Evolutionary conservation across 2,329 filamentous ascomycete genomes (phyloP), one percentile per base, ranked within the genome.

Genomic region (Trichothecium roseum): DNA sequence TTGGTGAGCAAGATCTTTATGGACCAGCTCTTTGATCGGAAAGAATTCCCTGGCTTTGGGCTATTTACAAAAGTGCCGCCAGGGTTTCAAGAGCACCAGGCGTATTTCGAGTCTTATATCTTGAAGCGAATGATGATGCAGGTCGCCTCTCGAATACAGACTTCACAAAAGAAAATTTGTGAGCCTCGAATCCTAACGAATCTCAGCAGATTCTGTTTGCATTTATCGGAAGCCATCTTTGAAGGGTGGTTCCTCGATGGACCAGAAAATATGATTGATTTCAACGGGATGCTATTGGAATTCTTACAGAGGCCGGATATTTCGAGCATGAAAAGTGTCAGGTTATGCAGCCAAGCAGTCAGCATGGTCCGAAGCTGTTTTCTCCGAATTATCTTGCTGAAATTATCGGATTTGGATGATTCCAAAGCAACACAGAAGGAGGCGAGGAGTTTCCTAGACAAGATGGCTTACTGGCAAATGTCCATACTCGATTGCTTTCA

Each of bases 221-320:
- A 96, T 51, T 73, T 96, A 53, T 76, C 82, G 1, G 91, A 98
- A 54, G 84, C 86, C 5, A 81, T 94, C 10, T 95, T 91, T 45
- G 91, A 96, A 57, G 91, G 91, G 13, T 95, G 88, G 85, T 96
- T 96, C 51, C 74, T 95, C 42, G 81, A 91, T 44, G 89, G 89
- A 2, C 84, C 84, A 2, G 83, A 87, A 46, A 70, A 77, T 4
- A 72, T 91, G 46, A 70, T 96, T 22, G 88, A 96, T 48, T 93
- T 95, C 48, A 74, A 81, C 4, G 91, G 89, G 2, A 78, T 81
- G 36, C 60, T 95, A 6, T 60, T 98, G 6, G 91, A 98, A 53
- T 89, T 94, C 49, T 66, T 98, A 4, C 86, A 94, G 52, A 75
- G 84, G 8, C 82, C 88, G 0, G 85, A 94, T 12, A 68, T 98